Evolutionary conservation across 306 rosid genomes (phyloP).

Genomic region (Hylodesmum podocarpum): DNA sequence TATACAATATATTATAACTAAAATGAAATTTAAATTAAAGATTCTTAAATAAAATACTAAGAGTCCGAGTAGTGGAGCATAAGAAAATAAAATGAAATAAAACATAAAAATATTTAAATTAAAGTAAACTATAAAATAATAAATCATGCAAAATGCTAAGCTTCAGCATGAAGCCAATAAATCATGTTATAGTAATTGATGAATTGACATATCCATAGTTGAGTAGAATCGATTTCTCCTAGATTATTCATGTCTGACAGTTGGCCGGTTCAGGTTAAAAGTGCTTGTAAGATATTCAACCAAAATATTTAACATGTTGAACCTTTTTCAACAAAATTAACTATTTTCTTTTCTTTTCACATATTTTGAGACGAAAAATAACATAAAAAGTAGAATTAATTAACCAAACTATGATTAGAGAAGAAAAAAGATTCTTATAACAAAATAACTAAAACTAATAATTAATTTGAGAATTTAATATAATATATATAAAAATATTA

Average conservation of each 20-base stretch:
- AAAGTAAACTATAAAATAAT: too few species aligned
- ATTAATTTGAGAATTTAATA: too few species aligned
- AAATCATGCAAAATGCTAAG: too few species aligned
- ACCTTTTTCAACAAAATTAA: not conserved
- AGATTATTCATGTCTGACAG: slow-evolving; percentile 18
- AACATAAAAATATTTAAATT: too few species aligned
- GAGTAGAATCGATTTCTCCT: not conserved
- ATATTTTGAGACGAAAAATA: not conserved
- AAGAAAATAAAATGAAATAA: too few species aligned
- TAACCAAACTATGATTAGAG: too few species aligned
- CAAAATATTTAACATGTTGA: not conserved
- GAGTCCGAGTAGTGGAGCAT: too few species aligned
- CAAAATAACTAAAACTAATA: too few species aligned
- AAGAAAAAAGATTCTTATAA: too few species aligned
- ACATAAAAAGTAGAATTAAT: too few species aligned
- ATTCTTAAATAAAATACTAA: not conserved
- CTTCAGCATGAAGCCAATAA: not conserved
- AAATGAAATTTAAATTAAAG: not conserved
- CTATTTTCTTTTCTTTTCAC: not conserved
- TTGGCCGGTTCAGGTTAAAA: slow-evolving; percentile 20
- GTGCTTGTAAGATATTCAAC: not conserved
- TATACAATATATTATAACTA: too few species aligned
- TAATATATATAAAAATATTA: too few species aligned
- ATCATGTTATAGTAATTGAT: not conserved
- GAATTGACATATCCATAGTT: not conserved